phyloP scores from a whole-genome alignment of 768 basidiomycete genomes.

The Panaeolus cyanescens region DNA sequence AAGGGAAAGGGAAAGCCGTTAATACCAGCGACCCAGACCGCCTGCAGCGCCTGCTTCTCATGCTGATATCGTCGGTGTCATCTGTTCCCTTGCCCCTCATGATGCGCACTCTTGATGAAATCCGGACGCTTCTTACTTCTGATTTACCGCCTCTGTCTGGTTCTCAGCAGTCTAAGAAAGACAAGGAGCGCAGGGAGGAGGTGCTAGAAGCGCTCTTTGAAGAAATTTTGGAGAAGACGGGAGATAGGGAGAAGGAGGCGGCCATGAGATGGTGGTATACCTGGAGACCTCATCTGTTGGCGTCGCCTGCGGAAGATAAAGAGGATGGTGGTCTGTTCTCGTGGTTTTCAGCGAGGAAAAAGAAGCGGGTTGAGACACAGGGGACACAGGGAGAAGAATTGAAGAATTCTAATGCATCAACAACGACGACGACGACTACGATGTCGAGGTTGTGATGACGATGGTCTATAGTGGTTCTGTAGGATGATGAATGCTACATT shows the following conservation, averaged over 20 bases:
- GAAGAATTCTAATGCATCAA: too few relatives aligned
- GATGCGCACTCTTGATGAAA: constrained; percentile 52
- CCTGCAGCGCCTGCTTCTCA: constrained; percentile 60
- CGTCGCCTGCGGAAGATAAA: constrained; percentile 10
- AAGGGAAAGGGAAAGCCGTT: constrained; percentile 17
- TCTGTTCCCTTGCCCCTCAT: constrained; percentile 62
- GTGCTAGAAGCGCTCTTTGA: constrained; percentile 59
- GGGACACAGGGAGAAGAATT: neutral
- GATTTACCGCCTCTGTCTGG: neutral
- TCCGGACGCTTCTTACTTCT: constrained; percentile 33
- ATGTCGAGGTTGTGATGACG: constrained; percentile 16
- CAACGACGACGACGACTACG: constrained; percentile 3
- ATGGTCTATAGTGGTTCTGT: constrained; percentile 7
- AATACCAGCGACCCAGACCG: constrained; percentile 22
- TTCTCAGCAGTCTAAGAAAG: constrained; percentile 23
- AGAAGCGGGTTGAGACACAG: neutral
- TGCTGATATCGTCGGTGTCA: constrained; percentile 66
- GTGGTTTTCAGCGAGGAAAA: constrained; percentile 11
- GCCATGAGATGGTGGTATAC: constrained; percentile 77
- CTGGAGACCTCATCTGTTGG: constrained; percentile 27
- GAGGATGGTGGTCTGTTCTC: constrained; percentile 6
- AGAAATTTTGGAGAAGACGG: constrained; percentile 65
- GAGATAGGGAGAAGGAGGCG: constrained; percentile 69
- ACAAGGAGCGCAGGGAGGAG: constrained; percentile 35
- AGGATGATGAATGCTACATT: too few relatives aligned